Conservation (phyloP, 306 rosid genomes). For the Ochetophila trinervis region DNA sequence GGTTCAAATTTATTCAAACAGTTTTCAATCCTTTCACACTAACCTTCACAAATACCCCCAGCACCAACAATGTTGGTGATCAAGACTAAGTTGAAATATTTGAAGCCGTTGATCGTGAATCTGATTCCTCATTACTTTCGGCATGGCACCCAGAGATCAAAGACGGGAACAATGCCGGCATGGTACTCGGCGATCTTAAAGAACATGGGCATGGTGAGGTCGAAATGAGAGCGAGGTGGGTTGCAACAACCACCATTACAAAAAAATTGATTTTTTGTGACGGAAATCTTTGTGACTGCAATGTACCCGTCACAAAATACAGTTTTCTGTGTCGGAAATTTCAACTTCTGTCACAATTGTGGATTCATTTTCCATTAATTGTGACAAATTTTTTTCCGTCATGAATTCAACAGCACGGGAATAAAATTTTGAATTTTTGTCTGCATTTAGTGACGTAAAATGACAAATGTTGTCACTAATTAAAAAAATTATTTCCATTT, state of each 20-base stretch:
- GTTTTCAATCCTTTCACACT: slow-evolving; percentile 61
- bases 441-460: too few species aligned
- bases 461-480: too few species aligned
- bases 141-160: slow-evolving; percentile 75
- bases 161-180: slow-evolving; percentile 86
- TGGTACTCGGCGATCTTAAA: slow-evolving; percentile 75
- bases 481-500: too few species aligned
- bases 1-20: slow-evolving; percentile 73
- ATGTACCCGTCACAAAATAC: too few species aligned
- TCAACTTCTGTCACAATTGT: too few species aligned
- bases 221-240: slow-evolving; percentile 83
- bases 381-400: too few species aligned
- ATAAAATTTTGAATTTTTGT: too few species aligned
- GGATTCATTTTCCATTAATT: too few species aligned
- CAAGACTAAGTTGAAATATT: slow-evolving; percentile 75
- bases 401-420: too few species aligned
- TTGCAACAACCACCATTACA: slow-evolving; percentile 98
- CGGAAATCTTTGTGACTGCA: too few species aligned
- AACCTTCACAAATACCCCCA: slow-evolving; percentile 58
- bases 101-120: slow-evolving; percentile 73
- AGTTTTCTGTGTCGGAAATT: too few species aligned
- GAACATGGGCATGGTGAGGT: slow-evolving; percentile 89
- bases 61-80: slow-evolving; percentile 83
- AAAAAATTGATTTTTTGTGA: too few species aligned
- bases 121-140: slow-evolving; percentile 68